Conservation (phyloP, 2,329 filamentous ascomycete genomes). For the Microcera coccophila region DNA sequence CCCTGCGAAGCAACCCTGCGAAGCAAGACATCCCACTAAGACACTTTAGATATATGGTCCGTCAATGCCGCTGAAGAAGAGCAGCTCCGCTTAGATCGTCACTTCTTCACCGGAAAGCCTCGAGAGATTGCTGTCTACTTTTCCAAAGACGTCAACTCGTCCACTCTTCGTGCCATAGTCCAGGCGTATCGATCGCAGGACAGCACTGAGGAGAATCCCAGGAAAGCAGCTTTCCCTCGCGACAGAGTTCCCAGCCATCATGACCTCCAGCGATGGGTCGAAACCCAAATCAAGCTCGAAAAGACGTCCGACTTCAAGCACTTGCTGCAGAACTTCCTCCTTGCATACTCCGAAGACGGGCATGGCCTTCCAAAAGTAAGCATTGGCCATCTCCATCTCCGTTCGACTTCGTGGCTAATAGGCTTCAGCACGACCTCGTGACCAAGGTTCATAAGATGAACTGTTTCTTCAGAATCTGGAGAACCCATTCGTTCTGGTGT, state of each 20-base stretch:
- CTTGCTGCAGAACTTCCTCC: conserved; percentile 36
- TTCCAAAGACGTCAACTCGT: conserved; percentile 33
- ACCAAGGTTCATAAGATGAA: conserved; percentile 44
- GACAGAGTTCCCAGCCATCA: conserved; percentile 36
- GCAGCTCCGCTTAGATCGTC: conserved; percentile 31
- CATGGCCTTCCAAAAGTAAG: conserved; percentile 39
- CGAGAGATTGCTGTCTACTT: conserved; percentile 37
- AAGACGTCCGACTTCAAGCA: conserved; percentile 30
- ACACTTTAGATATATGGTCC: conserved; percentile 38
- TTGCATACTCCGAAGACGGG: conserved; percentile 35
- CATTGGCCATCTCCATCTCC: conserved; percentile 9
- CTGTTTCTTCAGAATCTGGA: conserved; percentile 50
- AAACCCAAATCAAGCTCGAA: conserved; percentile 36
- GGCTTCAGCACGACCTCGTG: conserved; percentile 38
- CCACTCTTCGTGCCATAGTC: conserved; percentile 37
- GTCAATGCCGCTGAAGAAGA: conserved; percentile 33
- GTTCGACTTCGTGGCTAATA: conserved; percentile 15
- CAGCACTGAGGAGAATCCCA: conserved; percentile 30
- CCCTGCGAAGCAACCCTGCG: conserved; percentile 5
- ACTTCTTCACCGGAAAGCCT: conserved; percentile 36
- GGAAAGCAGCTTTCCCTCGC: conserved; percentile 36
- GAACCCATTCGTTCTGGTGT: conserved; percentile 40
- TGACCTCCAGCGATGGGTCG: conserved; percentile 36
- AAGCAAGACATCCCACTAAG: conserved; percentile 25
- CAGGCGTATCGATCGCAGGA: conserved; percentile 36